These are phyloP conservation scores for Taphrina sp. DNA, from an alignment of 1,139 yeast genomes.

Conservation along the genomic window DNA sequence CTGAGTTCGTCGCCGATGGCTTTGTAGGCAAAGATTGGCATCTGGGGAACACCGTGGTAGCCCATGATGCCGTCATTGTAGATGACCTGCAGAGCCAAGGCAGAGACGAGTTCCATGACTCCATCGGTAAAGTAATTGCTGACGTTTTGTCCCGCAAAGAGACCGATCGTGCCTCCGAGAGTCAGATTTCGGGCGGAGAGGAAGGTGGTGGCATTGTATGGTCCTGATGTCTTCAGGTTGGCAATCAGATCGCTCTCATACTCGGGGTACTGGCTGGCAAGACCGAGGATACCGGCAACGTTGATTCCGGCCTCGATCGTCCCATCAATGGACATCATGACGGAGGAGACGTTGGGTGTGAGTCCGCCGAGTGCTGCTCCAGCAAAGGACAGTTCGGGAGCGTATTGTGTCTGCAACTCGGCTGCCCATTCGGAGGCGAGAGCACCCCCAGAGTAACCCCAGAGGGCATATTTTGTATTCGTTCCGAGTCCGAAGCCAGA, in stretches of 20 bases:
- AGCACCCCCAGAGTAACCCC: conserved; percentile 45
- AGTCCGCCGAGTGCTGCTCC: conserved; percentile 42
- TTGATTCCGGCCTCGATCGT: conserved; percentile 40
- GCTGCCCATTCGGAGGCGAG: conserved; percentile 44
- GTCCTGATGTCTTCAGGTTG: conserved; percentile 26
- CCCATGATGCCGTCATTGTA: conserved; percentile 38
- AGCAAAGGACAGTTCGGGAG: conserved; percentile 41
- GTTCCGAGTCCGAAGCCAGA: conserved; percentile 33
- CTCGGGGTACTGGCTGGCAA: conserved; percentile 42
- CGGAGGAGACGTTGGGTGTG: conserved; percentile 39
- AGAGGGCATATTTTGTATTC: conserved; percentile 36
- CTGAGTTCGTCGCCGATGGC: conserved; percentile 42
- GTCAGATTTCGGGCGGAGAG: conserved; percentile 37
- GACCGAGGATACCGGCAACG: conserved; percentile 42
- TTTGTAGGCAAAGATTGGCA: conserved; percentile 42
- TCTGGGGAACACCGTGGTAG: conserved; percentile 37
- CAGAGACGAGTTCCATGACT: conserved; percentile 33
- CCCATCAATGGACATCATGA: conserved; percentile 37
- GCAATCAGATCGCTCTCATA: conserved; percentile 32
- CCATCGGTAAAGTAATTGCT: conserved; percentile 39
- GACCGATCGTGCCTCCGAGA: conserved; percentile 37
- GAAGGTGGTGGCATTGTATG: conserved; percentile 35
- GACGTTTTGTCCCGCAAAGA: conserved; percentile 38
- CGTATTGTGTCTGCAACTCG: conserved; percentile 41
- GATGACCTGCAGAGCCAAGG: conserved; percentile 34